Percentiles rank a stretch among this genome's conserved stretches.
Conservation (phyloP, 73 alveolate genomes). For the Symbiodinium pilosum region DNA sequence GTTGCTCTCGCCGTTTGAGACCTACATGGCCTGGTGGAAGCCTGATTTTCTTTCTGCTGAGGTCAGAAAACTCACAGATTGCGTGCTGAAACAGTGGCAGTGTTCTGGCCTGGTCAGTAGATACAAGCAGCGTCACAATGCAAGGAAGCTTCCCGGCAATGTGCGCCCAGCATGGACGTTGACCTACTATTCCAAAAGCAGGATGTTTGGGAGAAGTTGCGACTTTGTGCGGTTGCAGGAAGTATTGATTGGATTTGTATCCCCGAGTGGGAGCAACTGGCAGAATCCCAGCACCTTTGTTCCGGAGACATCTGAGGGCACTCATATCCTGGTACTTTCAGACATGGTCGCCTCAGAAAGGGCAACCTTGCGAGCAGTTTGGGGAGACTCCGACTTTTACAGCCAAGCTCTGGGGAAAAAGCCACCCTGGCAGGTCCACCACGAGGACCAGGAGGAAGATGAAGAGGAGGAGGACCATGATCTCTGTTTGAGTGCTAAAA, state of each 20-base stretch:
- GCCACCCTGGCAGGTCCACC: constrained; percentile 28
- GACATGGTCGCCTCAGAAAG: constrained; percentile 19
- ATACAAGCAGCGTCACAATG: neutral
- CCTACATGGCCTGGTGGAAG: constrained; percentile 31
- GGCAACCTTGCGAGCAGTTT: constrained; percentile 24
- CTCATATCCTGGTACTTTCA: constrained; percentile 36
- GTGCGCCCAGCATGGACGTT: neutral
- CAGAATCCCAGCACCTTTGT: neutral
- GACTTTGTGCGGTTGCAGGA: constrained; percentile 41
- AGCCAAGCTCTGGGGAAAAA: neutral
- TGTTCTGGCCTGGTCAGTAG: constrained; percentile 36
- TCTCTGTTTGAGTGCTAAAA: no score
- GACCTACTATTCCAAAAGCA: constrained; percentile 13
- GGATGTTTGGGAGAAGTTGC: constrained; percentile 21
- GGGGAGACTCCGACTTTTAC: constrained; percentile 60
- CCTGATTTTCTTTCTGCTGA: constrained; percentile 15
- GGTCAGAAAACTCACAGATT: constrained; percentile 1
- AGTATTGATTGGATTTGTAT: neutral
- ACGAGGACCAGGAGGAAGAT: constrained; percentile 2
- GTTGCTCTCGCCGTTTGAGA: constrained; percentile 38
- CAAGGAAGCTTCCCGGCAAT: constrained; percentile 14
- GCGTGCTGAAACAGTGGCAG: constrained; percentile 68
- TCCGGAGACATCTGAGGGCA: constrained; percentile 56
- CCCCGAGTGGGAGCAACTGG: neutral
- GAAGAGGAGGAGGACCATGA: constrained; percentile 25